Base-by-base conservation (phyloP, 306 rosid species). In the Erythrophleum fordii region DNA sequence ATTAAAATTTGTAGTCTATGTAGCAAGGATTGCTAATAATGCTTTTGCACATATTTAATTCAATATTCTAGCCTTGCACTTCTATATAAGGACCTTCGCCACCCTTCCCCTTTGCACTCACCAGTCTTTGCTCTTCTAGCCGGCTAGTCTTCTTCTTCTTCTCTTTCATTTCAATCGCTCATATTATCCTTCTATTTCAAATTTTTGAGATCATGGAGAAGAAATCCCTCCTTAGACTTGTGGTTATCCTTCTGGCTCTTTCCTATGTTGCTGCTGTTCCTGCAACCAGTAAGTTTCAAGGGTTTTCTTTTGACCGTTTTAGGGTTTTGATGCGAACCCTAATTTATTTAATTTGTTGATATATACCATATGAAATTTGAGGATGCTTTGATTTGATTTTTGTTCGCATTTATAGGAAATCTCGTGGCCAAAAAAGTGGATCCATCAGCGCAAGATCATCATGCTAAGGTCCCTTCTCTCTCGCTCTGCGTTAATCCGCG, bases 261-360 rank as follows among this genome's bases (percentile, higher is more conserved):
- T 83, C 86, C 44, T 75, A 8, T 5, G 80, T 62, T 42, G 46
- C 60, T 68, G 72, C 81, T 26, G 81, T 79, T 68, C 86, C 86
- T 26, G 77, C 74, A 35, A 79, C 83, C 11, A 74, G 86, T 83
- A 48, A 75, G 86, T 83, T 74, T 74, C 77, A 44, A 83, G 80
- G 80, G 76, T 44, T 72, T 78, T 22, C 7, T 25, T 9, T 52
- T 53, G 0, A 11, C 6, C 55, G 61, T 22, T 79, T 29, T 59
- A 62, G 81, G 87, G 87, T 80, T 84, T 81, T 73, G 72, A 55
- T 31, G 52, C 51, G 18, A 62, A 12, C 73, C 55, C 34, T 72
- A 8, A 6, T 69, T 44, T 13, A 6, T 39, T 44, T 37, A 1
- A 0, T 35, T 44, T 45, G 6, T 80, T 23, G 42, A 71, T 18